phyloP scores from a whole-genome alignment of 179 eudicot genomes.

The Beta macrorhiza region DNA sequence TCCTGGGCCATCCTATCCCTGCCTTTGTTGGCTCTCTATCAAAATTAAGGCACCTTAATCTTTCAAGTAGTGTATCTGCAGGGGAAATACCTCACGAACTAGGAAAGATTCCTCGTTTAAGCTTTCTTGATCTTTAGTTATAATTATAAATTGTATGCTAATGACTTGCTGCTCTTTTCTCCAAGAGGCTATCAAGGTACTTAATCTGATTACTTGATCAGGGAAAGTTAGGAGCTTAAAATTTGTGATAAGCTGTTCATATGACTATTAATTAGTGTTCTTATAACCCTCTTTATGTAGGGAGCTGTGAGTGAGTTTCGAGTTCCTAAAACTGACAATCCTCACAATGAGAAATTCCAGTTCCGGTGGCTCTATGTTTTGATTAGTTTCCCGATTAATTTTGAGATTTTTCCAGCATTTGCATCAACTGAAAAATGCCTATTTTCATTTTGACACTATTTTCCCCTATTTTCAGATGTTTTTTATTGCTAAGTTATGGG shows the following conservation, averaged over 20 bases:
- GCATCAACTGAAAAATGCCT: too few relatives aligned
- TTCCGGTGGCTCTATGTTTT: constrained; percentile 51
- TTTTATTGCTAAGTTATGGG: too few relatives aligned
- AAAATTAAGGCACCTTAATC: constrained; percentile 20
- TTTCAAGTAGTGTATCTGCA: not conserved
- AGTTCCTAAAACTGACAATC: constrained; percentile 37
- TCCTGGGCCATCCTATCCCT: not conserved
- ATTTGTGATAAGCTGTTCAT: not conserved
- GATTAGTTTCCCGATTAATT: too few relatives aligned
- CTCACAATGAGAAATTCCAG: constrained; percentile 30
- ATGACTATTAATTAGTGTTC: constrained; percentile 1
- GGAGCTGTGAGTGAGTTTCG: constrained; percentile 57
- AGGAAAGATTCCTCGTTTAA: constrained; percentile 14
- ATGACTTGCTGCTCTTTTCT: constrained; percentile 46
- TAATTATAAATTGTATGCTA: not conserved
- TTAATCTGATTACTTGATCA: not conserved
- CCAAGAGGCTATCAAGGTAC: constrained; percentile 65
- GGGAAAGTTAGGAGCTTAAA: not conserved
- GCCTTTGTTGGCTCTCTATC: not conserved
- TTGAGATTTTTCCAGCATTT: too few relatives aligned
- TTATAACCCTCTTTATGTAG: constrained; percentile 24
- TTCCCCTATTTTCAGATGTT: too few relatives aligned
- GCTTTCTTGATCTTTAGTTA: constrained; percentile 1
- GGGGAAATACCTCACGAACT: constrained; percentile 25
- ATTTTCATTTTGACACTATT: too few relatives aligned